A percentile compares a stretch with the other conserved stretches of the same genome.
phyloP scores from a whole-genome alignment of 805 yeast genomes.

The Spathaspora passalidarum region DNA sequence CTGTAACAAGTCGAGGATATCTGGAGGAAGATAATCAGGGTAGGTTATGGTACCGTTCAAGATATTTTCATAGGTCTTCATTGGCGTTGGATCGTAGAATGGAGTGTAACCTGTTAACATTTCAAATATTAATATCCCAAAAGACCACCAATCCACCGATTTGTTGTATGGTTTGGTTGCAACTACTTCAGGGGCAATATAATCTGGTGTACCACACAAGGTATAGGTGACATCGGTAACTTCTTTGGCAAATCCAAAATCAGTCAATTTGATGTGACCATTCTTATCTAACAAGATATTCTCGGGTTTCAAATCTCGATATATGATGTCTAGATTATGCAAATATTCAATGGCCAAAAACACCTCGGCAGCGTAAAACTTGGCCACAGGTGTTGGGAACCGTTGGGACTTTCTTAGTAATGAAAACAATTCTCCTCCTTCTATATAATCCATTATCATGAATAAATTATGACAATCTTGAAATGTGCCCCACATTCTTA shows the following conservation, averaged over 20 bases:
- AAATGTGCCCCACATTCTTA: constrained; percentile 67
- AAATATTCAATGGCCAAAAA: constrained; percentile 56
- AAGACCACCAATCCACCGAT: constrained; percentile 66
- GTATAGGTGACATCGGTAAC: constrained; percentile 59
- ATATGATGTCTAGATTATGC: constrained; percentile 57
- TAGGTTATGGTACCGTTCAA: constrained; percentile 51
- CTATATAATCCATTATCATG: constrained; percentile 65
- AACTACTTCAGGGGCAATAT: constrained; percentile 65
- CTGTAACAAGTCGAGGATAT: constrained; percentile 48
- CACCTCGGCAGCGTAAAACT: constrained; percentile 63
- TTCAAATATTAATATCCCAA: constrained; percentile 58
- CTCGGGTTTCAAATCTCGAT: constrained; percentile 61
- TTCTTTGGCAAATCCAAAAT: constrained; percentile 63
- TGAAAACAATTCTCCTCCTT: constrained; percentile 61
- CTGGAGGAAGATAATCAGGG: constrained; percentile 54
- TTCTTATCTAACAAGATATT: constrained; percentile 55
- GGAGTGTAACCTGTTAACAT: constrained; percentile 65
- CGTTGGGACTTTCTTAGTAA: constrained; percentile 54
- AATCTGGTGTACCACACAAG: constrained; percentile 63
- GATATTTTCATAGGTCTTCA: constrained; percentile 61
- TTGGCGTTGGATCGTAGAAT: constrained; percentile 60
- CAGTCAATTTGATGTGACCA: constrained; percentile 60
- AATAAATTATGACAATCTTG: constrained; percentile 56
- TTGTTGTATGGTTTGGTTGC: constrained; percentile 62
- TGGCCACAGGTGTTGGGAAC: constrained; percentile 62